phyloP scores from a whole-genome alignment of 208 protist genomes.

The Phytomonas sp. region DNA sequence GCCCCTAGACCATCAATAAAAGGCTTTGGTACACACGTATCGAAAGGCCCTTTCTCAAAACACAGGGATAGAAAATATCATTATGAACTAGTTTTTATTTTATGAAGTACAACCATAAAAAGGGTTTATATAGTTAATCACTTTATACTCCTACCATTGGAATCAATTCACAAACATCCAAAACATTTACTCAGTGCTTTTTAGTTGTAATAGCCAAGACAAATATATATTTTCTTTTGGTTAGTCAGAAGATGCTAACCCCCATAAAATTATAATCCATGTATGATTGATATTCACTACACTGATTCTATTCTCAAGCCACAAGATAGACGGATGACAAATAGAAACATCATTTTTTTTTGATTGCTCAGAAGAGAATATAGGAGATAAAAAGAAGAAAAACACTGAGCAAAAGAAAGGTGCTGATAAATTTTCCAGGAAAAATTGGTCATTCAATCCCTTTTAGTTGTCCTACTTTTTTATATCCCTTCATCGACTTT shows the following conservation, averaged over 20 bases:
- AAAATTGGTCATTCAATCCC: background rate
- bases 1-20: background rate
- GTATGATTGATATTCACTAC: background rate
- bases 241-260: background rate
- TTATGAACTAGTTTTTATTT: background rate
- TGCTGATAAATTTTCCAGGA: background rate
- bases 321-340: background rate
- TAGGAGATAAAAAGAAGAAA: slow-evolving; percentile 8
- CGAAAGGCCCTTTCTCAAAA: background rate
- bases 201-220: background rate
- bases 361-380: background rate
- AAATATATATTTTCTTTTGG: background rate
- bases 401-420: background rate
- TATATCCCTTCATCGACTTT: background rate
- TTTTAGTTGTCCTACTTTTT: background rate
- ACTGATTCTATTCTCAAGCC: background rate
- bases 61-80: background rate
- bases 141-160: background rate
- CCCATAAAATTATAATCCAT: background rate
- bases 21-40: background rate
- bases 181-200: background rate
- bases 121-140: background rate
- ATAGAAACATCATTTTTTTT: background rate
- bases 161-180: background rate
- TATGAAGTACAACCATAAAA: background rate